Percentiles rank a stretch among this genome's conserved stretches.
Conservation (phyloP, 768 basidiomycete genomes). For the Mycena amicta region DNA sequence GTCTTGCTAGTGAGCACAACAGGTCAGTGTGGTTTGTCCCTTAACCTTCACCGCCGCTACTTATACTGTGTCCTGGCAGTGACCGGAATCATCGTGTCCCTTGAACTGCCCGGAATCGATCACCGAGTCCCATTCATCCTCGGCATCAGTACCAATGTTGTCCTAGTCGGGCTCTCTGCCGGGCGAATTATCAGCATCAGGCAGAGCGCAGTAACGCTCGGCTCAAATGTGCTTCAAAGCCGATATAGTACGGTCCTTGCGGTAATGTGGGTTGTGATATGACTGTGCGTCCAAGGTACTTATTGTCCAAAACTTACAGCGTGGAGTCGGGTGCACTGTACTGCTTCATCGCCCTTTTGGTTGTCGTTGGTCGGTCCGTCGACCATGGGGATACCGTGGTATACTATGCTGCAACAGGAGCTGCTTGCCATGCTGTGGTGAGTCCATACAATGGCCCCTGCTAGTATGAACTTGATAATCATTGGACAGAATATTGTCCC, state of each 20-base stretch:
- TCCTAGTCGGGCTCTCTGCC: not conserved
- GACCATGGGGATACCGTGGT: not conserved
- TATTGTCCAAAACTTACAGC: not conserved
- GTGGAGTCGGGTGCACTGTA: not conserved
- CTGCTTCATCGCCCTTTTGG: not conserved
- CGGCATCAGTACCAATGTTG: not conserved
- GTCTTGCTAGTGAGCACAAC: not conserved
- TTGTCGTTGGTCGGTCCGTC: not conserved
- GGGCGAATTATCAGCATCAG: not conserved
- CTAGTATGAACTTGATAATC: too few relatives aligned
- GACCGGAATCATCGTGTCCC: not conserved
- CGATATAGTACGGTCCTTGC: not conserved
- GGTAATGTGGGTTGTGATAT: not conserved
- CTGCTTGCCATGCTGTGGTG: not conserved
- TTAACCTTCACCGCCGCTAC: too few relatives aligned
- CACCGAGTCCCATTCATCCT: not conserved
- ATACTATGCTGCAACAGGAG: not conserved
- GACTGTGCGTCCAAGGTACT: too few relatives aligned
- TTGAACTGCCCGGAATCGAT: not conserved
- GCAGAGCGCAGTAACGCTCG: not conserved
- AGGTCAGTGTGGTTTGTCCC: not conserved
- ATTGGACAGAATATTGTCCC: too few relatives aligned
- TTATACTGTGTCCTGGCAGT: too few relatives aligned
- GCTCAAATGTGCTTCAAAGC: not conserved
- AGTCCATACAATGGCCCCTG: too few relatives aligned